Percentiles rank a stretch among this genome's conserved stretches.
Conservation (phyloP, 2,329 filamentous ascomycete genomes). For the Ophiostoma piceae region DNA sequence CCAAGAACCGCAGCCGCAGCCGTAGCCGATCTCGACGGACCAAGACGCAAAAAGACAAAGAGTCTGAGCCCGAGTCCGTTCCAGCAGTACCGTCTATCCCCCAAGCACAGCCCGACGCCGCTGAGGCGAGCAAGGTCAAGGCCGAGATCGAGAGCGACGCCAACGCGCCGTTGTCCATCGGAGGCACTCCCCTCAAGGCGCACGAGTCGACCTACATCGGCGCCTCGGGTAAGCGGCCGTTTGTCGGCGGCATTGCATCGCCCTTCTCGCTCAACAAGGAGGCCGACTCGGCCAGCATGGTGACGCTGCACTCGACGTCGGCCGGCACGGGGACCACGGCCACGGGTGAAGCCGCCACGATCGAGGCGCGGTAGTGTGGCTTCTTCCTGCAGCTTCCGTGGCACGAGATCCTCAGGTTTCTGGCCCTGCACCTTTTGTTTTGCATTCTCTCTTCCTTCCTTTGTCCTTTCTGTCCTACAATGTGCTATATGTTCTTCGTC, state of each 20-base stretch:
- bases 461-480: background rate
- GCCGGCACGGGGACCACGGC: background rate
- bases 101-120: background rate
- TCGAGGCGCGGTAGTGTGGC: background rate
- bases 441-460: background rate
- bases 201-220: slow-evolving; percentile 36
- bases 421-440: no score
- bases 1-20: background rate
- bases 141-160: background rate
- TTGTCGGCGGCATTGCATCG: slow-evolving; percentile 63
- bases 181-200: slow-evolving; percentile 8
- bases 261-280: slow-evolving; percentile 65
- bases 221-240: slow-evolving; percentile 57
- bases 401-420: background rate
- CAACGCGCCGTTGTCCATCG: background rate
- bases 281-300: slow-evolving; percentile 63
- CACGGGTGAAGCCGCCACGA: background rate
- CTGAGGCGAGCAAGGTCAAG: background rate
- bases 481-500: background rate
- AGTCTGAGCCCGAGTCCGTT: background rate
- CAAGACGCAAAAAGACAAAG: slow-evolving; percentile 34
- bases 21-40: background rate
- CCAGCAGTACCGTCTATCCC: background rate
- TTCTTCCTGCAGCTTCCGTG: background rate
- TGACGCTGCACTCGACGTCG: slow-evolving; percentile 51